Evolutionary conservation across 1,284 basidiomycete species (phyloP).

Genomic region (Boletus semigastroideus): DNA sequence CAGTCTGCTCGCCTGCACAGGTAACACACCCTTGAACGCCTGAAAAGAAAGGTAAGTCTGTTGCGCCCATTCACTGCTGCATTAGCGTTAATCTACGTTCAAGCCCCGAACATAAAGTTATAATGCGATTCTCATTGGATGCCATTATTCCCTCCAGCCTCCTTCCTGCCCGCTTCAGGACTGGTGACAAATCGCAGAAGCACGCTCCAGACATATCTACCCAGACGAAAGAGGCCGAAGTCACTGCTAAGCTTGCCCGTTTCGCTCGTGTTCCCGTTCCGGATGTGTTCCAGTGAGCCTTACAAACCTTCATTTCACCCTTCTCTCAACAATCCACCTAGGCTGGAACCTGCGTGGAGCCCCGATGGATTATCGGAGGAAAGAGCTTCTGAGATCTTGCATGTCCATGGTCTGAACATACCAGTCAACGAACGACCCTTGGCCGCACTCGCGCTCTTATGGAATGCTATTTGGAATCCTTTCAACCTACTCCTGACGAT

Average conservation of each 20-base stretch:
- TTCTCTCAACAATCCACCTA: slow-evolving; percentile 9
- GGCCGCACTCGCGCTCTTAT: slow-evolving; percentile 27
- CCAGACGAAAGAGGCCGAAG: slow-evolving; percentile 22
- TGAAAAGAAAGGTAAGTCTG: slow-evolving; percentile 18
- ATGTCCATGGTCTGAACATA: slow-evolving; percentile 23
- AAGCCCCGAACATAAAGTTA: slow-evolving; percentile 16
- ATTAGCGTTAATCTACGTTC: slow-evolving; percentile 9
- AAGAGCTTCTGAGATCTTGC: slow-evolving; percentile 19
- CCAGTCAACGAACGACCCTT: slow-evolving; percentile 32
- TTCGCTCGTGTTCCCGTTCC: slow-evolving; percentile 27
- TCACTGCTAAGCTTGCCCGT: slow-evolving; percentile 24
- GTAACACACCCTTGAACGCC: slow-evolving; percentile 34
- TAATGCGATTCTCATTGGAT: slow-evolving; percentile 25
- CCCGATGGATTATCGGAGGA: slow-evolving; percentile 28
- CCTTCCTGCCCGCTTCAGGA: slow-evolving; percentile 25
- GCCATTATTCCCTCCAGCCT: slow-evolving; percentile 22
- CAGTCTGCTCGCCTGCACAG: slow-evolving; percentile 29
- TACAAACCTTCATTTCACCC: neutral
- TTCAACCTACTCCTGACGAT: slow-evolving; percentile 32
- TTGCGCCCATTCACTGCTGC: neutral
- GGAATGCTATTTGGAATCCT: slow-evolving; percentile 33
- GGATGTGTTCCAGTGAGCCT: slow-evolving; percentile 24
- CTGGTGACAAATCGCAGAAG: slow-evolving; percentile 18
- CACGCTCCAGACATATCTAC: slow-evolving; percentile 32
- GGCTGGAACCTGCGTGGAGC: slow-evolving; percentile 29